Evolutionary conservation across 2,329 filamentous ascomycete genomes (phyloP).

Genomic region (Colletotrichum higginsianum): DNA sequence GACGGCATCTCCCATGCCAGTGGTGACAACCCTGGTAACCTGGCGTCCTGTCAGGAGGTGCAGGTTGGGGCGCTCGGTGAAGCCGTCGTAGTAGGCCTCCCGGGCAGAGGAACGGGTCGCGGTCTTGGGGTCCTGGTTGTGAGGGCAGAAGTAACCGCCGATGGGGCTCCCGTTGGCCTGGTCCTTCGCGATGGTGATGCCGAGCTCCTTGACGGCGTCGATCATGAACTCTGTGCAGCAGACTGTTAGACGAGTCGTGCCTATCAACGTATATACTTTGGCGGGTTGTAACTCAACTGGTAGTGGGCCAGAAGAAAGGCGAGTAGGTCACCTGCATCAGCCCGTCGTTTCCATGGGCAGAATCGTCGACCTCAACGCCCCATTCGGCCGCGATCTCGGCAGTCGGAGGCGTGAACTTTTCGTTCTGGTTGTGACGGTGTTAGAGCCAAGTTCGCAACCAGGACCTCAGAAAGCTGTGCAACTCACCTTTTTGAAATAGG

Average conservation of each 20-base stretch:
- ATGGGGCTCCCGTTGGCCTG: constrained; percentile 41
- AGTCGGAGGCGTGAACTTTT: constrained; percentile 47
- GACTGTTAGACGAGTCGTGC: not conserved
- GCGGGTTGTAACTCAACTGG: constrained; percentile 40
- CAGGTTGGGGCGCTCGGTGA: constrained; percentile 46
- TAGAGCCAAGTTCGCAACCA: not conserved
- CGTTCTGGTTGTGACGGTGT: constrained; percentile 10
- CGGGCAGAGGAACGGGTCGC: constrained; percentile 49
- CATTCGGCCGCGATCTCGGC: constrained; percentile 46
- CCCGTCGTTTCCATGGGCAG: constrained; percentile 47
- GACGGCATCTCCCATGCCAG: constrained; percentile 24
- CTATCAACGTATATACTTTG: too few relatives aligned
- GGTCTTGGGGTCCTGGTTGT: constrained; percentile 46
- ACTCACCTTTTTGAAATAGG: constrained; percentile 51
- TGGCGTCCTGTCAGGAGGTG: constrained; percentile 49
- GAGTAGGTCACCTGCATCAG: constrained; percentile 50
- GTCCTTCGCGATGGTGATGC: constrained; percentile 40
- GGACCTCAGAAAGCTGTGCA: too few relatives aligned
- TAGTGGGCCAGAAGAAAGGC: constrained; percentile 51
- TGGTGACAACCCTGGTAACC: constrained; percentile 47
- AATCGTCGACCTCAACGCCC: constrained; percentile 47
- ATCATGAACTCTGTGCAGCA: constrained; percentile 39
- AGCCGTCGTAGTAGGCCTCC: constrained; percentile 48
- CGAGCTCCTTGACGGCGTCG: constrained; percentile 43
- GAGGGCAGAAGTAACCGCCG: constrained; percentile 46